phyloP scores from a whole-genome alignment of 2,329 filamentous ascomycete genomes.

The Myriosclerotinia duriaeana region DNA sequence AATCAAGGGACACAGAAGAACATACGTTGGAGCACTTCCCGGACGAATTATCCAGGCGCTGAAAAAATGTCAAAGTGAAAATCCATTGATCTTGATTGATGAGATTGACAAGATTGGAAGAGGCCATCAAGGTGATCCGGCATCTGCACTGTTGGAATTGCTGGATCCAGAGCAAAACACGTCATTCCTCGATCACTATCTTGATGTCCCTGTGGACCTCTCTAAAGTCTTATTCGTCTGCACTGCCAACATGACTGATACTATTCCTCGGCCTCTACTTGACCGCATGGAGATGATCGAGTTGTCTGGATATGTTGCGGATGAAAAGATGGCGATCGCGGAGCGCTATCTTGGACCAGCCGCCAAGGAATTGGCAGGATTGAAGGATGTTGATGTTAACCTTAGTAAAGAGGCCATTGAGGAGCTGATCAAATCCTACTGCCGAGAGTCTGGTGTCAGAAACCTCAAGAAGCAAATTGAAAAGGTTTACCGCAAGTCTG shows the following conservation, averaged over 20 bases:
- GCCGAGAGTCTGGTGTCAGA: conserved; percentile 91
- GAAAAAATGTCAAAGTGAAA: conserved; percentile 99
- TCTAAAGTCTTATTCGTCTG: conserved; percentile 98
- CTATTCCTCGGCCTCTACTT: conserved; percentile 87
- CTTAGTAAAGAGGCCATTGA: conserved; percentile 84
- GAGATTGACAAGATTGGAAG: conserved; percentile 98
- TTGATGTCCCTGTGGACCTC: conserved; percentile 95
- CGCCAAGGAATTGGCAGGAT: conserved; percentile 88
- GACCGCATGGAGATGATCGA: conserved; percentile 98
- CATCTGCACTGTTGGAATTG: conserved; percentile 87
- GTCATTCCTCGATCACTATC: conserved; percentile 97
- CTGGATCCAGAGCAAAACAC: conserved; percentile 96
- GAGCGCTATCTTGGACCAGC: conserved; percentile 88
- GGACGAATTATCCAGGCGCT: conserved; percentile 96
- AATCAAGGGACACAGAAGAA: conserved; percentile 95
- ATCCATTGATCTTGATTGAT: conserved; percentile 93
- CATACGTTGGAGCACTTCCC: conserved; percentile 92
- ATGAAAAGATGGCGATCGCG: conserved; percentile 99
- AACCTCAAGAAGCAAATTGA: conserved; percentile 99
- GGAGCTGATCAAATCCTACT: conserved; percentile 98
- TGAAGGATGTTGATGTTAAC: conserved; percentile 88
- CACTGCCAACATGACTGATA: conserved; percentile 98
- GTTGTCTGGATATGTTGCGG: conserved; percentile 91
- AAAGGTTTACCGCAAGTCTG: conserved; percentile 96
- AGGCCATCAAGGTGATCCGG: conserved; percentile 93